Conservation (phyloP, 1,284 basidiomycete genomes). For the Ustilago shanxiensis region DNA sequence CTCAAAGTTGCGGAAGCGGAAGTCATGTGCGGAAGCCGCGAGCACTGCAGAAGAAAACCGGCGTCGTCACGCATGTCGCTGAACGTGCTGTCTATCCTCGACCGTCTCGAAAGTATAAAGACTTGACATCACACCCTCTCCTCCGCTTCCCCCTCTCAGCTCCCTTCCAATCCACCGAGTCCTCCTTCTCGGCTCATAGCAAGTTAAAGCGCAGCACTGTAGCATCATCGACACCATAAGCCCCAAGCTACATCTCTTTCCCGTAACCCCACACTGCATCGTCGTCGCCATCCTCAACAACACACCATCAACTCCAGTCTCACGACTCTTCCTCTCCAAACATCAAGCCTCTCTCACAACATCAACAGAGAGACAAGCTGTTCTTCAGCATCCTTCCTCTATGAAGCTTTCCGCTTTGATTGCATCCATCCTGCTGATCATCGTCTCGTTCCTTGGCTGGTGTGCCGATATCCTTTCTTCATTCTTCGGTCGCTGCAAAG, state of each 20-base stretch:
- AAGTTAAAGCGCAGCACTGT: too few relatives aligned
- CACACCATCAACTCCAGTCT: not conserved
- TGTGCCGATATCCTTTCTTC: not conserved
- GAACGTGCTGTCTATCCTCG: not conserved
- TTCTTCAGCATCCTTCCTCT: not conserved
- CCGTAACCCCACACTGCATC: not conserved
- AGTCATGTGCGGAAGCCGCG: not conserved
- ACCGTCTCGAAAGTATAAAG: constrained; percentile 11
- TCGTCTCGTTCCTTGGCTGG: not conserved
- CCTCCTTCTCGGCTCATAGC: too few relatives aligned
- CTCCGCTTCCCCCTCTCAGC: not conserved
- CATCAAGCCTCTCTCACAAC: not conserved
- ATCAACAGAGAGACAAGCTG: not conserved
- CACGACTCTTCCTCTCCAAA: not conserved
- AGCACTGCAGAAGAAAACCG: constrained; percentile 5
- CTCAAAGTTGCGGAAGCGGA: not conserved
- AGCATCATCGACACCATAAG: not conserved
- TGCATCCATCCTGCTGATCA: not conserved
- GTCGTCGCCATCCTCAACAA: not conserved
- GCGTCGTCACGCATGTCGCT: constrained; percentile 7
- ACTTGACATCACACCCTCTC: not conserved
- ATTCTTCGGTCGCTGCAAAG: not conserved
- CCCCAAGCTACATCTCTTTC: not conserved
- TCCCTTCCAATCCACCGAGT: too few relatives aligned
- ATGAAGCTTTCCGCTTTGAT: not conserved